These are phyloP conservation scores for Globisporangium paroecandrum DNA, from an alignment of 352 stramenopile genomes.

Conservation along the genomic window DNA sequence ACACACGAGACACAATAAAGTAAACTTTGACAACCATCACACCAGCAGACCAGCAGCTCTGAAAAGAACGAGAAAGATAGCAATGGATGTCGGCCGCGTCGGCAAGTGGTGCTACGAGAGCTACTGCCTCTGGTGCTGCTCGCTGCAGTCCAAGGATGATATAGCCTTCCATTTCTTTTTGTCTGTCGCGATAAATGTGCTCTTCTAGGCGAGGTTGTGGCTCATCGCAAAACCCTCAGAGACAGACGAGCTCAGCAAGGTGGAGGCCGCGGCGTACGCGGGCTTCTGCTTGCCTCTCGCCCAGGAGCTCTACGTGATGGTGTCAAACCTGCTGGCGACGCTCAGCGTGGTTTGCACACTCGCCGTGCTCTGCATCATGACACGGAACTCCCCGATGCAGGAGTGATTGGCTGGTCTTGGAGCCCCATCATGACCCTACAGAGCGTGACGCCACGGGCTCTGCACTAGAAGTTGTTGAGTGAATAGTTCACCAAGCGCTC, in stretches of 20 bases:
- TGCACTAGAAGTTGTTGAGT: conserved; percentile 13
- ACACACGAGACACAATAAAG: neutral
- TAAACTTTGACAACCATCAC: neutral
- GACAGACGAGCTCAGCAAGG: neutral
- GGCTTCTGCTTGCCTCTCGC: neutral
- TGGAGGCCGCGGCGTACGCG: neutral
- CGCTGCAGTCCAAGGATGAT: neutral
- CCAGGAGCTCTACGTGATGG: neutral
- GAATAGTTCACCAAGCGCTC: neutral
- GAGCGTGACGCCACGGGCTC: neutral
- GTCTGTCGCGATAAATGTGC: neutral
- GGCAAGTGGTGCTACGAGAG: too few species aligned
- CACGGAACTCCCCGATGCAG: neutral
- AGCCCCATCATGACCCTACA: neutral
- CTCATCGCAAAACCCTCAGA: neutral
- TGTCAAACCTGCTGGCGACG: neutral
- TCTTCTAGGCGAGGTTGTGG: neutral
- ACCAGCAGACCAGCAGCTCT: neutral
- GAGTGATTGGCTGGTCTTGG: too few species aligned
- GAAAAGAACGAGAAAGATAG: neutral
- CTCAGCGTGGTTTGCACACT: neutral
- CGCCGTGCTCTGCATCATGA: neutral
- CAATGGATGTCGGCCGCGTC: too few species aligned
- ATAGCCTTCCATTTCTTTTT: neutral
- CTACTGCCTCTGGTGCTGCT: neutral